Evolutionary conservation across 257 asterid genomes (phyloP).

Genomic region (Solanum ossicruentum): DNA sequence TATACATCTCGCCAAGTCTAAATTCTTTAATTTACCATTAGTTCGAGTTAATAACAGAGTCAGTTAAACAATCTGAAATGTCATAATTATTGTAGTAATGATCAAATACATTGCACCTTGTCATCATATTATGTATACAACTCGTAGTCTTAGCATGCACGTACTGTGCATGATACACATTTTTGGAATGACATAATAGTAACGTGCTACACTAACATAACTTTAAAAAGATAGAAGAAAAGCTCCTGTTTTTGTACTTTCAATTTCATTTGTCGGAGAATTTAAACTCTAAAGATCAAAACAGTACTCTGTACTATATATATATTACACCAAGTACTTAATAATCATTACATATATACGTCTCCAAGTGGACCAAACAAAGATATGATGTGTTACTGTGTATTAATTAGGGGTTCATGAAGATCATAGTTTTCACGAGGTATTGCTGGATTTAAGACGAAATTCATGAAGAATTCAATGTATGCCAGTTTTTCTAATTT

Average conservation of each 20-base stretch:
- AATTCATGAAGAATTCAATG: not conserved
- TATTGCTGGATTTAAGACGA: not conserved
- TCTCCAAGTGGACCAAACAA: not conserved
- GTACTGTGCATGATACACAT: not conserved
- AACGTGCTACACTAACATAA: not conserved
- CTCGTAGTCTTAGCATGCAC: not conserved
- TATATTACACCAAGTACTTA: not conserved
- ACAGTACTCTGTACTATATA: not conserved
- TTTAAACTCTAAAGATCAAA: not conserved
- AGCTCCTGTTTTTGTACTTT: not conserved
- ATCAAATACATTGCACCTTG: not conserved
- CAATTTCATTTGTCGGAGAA: not conserved
- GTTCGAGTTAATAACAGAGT: not conserved
- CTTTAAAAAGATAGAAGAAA: not conserved
- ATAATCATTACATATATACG: not conserved
- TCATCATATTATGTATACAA: not conserved
- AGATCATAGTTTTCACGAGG: not conserved
- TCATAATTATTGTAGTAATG: not conserved
- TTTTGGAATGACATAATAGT: not conserved
- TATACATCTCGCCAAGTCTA: not conserved
- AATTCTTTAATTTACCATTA: not conserved
- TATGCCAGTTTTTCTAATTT: not conserved
- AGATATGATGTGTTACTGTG: not conserved
- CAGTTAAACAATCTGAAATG: not conserved
- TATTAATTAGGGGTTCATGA: not conserved